These are phyloP conservation scores for Psilocybe mexicana DNA, from an alignment of 1,284 basidiomycete species.

Conservation along the genomic window DNA sequence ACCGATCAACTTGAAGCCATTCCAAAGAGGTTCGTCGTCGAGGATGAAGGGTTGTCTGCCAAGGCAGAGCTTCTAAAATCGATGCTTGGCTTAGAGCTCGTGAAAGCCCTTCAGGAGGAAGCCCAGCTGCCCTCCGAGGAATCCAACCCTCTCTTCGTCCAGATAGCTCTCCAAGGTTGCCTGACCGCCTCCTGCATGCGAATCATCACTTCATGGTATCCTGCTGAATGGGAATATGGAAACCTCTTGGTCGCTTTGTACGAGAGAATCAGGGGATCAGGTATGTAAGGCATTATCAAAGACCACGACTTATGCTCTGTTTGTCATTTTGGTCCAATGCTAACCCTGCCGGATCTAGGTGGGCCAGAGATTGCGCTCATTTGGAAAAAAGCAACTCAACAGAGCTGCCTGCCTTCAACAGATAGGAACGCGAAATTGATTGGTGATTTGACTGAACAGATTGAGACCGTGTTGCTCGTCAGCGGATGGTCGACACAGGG, in stretches of 20 bases:
- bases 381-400: slow-evolving; percentile 25
- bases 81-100: slow-evolving; percentile 27
- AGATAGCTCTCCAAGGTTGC: slow-evolving; percentile 47
- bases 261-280: slow-evolving; percentile 28
- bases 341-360: slow-evolving; percentile 12
- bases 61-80: slow-evolving; percentile 26
- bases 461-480: slow-evolving; percentile 20
- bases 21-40: slow-evolving; percentile 29
- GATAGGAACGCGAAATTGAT: slow-evolving; percentile 18
- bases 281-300: slow-evolving; percentile 15
- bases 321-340: background rate
- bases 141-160: slow-evolving; percentile 41
- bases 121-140: slow-evolving; percentile 22
- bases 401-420: slow-evolving; percentile 19
- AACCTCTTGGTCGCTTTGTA: slow-evolving; percentile 30
- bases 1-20: slow-evolving; percentile 36
- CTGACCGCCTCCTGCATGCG: slow-evolving; percentile 40
- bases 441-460: slow-evolving; percentile 17
- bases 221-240: slow-evolving; percentile 33
- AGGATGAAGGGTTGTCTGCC: slow-evolving; percentile 16
- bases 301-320: too few relatives aligned
- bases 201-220: slow-evolving; percentile 47
- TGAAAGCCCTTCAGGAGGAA: slow-evolving; percentile 19
- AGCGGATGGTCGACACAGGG: slow-evolving; percentile 24
- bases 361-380: slow-evolving; percentile 22